Evolutionary conservation across 768 basidiomycete species (phyloP), one percentile per base, ranked within the genome.

Genomic region (Cystofilobasidium ferigula): DNA sequence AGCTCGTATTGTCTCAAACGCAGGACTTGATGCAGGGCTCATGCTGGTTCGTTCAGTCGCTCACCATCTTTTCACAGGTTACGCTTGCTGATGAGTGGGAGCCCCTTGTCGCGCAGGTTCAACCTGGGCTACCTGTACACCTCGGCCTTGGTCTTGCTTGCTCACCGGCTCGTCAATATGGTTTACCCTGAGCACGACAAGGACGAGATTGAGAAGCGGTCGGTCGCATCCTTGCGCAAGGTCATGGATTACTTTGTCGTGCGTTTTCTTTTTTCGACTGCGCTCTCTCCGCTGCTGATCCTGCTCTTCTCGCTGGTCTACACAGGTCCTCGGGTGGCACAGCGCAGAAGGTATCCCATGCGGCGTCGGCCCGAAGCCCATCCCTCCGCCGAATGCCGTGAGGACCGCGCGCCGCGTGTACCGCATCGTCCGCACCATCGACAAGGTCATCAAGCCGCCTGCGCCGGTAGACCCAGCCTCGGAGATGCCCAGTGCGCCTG

Each of bases 161-260:
- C 63, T 36, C 57, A 64, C 20, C 63, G 63, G 22, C 57, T 64
- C 36, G 63, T 64, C 57, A 42, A 64, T 47, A 43, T 45, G 32
- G 32, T 47, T 18, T 53, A 40, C 9, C 62, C 62, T 0, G 47
- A 51, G 14, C 12, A 48, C 12, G 42, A 53, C 24, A 54, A 57
- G 40, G 38, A 40, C 8, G 58, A 60, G 35, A 26, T 60, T 24
- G 58, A 60, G 20, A n/a, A 26, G 1, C 6, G 26, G 10, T 26
- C 58, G 26, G 24, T 60, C n/a, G 26, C 20, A 10, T 26, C 43
- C 13, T 43, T 64, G 20, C 63, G 63, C 8, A 22, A 22, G 26
- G 63, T 57, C 40, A 58, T 58, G 56, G 54, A 64, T 35, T 57
- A 47, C 43, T 35, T 64, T 22, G 40, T 64, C 63, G 63, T 58